Conservation (phyloP, 257 asterid species). For the Gynochthodes officinalis region DNA sequence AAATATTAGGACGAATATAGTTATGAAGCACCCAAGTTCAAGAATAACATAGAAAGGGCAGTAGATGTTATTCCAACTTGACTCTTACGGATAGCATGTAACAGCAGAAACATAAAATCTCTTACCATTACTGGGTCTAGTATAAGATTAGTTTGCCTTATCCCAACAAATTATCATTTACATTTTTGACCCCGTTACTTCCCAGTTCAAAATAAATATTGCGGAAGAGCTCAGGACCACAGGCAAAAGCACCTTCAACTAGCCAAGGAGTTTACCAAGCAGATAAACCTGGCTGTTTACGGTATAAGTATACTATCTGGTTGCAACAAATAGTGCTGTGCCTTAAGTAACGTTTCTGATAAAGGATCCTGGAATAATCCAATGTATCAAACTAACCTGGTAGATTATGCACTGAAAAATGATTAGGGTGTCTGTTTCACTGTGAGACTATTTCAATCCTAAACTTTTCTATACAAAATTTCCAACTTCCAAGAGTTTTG, state of each 20-base stretch:
- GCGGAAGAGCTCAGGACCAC: not conserved
- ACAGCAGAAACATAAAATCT: not conserved
- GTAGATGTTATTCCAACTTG: not conserved
- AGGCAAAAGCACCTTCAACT: not conserved
- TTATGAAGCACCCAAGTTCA: too few species aligned
- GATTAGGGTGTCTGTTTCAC: not conserved
- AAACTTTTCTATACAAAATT: not conserved
- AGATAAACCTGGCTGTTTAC: not conserved
- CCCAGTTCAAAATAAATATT: not conserved
- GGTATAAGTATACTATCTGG: not conserved
- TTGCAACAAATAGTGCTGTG: not conserved
- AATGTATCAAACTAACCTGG: not conserved
- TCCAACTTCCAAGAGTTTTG: conserved; percentile 1
- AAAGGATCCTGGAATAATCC: not conserved
- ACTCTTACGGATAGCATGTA: not conserved
- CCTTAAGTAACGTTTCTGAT: too few species aligned
- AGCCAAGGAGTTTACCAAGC: not conserved
- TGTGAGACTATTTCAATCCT: not conserved
- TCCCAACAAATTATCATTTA: not conserved
- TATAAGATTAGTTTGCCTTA: not conserved
- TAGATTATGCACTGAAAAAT: not conserved
- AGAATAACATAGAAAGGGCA: not conserved
- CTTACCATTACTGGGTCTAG: not conserved
- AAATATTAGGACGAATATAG: not conserved
- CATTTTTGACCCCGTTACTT: not conserved